These are phyloP conservation scores for Neonectria ditissima DNA, from an alignment of 2,329 filamentous ascomycete species.

Conservation along the genomic window DNA sequence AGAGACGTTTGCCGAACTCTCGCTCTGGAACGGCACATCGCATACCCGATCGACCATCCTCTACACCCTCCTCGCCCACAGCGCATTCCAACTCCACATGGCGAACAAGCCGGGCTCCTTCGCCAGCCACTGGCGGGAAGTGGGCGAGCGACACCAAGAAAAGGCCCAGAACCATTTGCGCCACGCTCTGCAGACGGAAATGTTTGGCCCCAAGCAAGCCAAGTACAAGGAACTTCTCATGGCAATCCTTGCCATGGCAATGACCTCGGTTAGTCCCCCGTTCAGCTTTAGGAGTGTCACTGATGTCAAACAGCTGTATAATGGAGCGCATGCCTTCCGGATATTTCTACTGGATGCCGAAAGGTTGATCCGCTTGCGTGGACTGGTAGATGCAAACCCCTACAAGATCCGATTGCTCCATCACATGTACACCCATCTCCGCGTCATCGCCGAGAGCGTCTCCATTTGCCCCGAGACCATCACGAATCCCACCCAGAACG, in stretches of 20 bases:
- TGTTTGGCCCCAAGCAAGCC: constrained; percentile 48
- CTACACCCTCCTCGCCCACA: constrained; percentile 55
- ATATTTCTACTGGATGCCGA: constrained; percentile 56
- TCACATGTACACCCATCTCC: constrained; percentile 60
- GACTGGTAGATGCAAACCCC: constrained; percentile 53
- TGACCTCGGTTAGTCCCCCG: constrained; percentile 32
- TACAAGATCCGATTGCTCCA: constrained; percentile 58
- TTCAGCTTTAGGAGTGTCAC: accelerated
- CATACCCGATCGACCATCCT: constrained; percentile 54
- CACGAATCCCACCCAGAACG: neutral
- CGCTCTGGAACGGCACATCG: constrained; percentile 53
- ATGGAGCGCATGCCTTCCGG: constrained; percentile 31
- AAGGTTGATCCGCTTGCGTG: constrained; percentile 53
- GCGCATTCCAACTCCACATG: constrained; percentile 55
- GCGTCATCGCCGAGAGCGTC: constrained; percentile 59
- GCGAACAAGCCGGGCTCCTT: constrained; percentile 18
- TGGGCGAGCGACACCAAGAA: constrained; percentile 46
- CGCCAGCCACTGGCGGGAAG: constrained; percentile 42
- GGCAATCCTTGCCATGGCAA: constrained; percentile 52
- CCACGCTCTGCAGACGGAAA: constrained; percentile 50
- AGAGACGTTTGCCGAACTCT: constrained; percentile 55
- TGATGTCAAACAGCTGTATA: constrained; percentile 34
- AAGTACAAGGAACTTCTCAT: constrained; percentile 60
- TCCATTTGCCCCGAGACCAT: constrained; percentile 31
- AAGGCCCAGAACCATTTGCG: constrained; percentile 49